phyloP scores from a whole-genome alignment of 2,329 filamentous ascomycete genomes.

The Botrytis byssoidea region DNA sequence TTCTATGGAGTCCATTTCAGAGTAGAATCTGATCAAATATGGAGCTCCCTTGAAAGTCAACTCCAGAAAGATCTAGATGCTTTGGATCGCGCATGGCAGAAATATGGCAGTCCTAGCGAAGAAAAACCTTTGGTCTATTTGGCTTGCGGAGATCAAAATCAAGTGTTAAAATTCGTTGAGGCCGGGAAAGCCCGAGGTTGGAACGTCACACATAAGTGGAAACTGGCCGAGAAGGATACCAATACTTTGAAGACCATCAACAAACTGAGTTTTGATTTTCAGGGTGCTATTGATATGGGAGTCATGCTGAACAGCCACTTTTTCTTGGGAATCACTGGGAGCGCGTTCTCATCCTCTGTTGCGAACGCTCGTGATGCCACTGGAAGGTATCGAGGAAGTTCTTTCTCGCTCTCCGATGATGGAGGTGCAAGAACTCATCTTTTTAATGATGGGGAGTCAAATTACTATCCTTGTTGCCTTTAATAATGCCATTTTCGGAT shows the following conservation, averaged over 20 bases:
- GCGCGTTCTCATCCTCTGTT: slow-evolving; percentile 39
- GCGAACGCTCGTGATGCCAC: slow-evolving; percentile 40
- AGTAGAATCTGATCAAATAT: slow-evolving; percentile 42
- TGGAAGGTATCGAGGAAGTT: slow-evolving; percentile 41
- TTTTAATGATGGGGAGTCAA: slow-evolving; percentile 39
- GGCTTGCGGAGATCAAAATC: slow-evolving; percentile 40
- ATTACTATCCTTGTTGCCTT: slow-evolving; percentile 40
- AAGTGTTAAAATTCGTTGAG: slow-evolving; percentile 37
- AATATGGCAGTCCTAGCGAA: slow-evolving; percentile 27
- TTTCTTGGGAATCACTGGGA: slow-evolving; percentile 41
- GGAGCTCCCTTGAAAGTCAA: slow-evolving; percentile 41
- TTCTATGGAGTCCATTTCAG: slow-evolving; percentile 43
- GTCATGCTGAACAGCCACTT: slow-evolving; percentile 39
- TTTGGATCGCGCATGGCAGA: slow-evolving; percentile 39
- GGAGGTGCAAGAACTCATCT: slow-evolving; percentile 39
- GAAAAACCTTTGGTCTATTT: slow-evolving; percentile 39
- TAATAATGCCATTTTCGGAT: slow-evolving; percentile 17
- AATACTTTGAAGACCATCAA: slow-evolving; percentile 32
- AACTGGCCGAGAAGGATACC: slow-evolving; percentile 30
- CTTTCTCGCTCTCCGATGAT: slow-evolving; percentile 35
- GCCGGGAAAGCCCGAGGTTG: slow-evolving; percentile 39
- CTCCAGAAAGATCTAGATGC: slow-evolving; percentile 40
- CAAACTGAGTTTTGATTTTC: slow-evolving; percentile 40
- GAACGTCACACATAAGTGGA: slow-evolving; percentile 41
- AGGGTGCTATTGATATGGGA: slow-evolving; percentile 41